These are phyloP conservation scores for Mycena chlorophos DNA, from an alignment of 768 basidiomycete genomes.

Conservation along the genomic window DNA sequence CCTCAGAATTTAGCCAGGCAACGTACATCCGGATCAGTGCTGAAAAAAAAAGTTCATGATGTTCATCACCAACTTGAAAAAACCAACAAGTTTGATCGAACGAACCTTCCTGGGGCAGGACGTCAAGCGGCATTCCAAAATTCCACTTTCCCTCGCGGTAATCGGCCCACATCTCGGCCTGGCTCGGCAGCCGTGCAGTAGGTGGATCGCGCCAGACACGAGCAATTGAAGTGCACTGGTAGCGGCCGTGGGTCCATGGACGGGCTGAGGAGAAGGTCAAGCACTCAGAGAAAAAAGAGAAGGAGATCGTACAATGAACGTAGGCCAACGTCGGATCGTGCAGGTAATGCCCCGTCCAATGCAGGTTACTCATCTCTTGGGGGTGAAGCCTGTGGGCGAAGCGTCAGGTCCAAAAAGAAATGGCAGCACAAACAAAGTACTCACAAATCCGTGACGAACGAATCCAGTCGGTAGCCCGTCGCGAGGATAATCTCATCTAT, in stretches of 20 bases:
- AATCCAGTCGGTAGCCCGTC: conserved; percentile 32
- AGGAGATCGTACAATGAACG: not conserved
- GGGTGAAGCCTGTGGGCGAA: conserved; percentile 7
- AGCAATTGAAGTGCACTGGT: not conserved
- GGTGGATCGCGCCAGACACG: not conserved
- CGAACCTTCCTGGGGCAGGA: conserved; percentile 3
- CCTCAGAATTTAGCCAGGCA: conserved; percentile 7
- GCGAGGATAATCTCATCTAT: conserved; percentile 32
- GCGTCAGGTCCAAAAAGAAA: not conserved
- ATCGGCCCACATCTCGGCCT: conserved; percentile 7
- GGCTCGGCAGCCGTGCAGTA: conserved; percentile 8
- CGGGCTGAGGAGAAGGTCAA: not conserved
- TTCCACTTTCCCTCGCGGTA: conserved; percentile 1
- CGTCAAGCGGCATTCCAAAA: not conserved
- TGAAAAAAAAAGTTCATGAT: not conserved
- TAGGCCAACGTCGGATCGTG: conserved; percentile 36
- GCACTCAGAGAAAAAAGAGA: not conserved
- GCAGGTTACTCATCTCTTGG: conserved; percentile 7
- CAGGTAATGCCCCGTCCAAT: conserved; percentile 32
- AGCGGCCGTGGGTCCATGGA: not conserved
- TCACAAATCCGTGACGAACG: conserved; percentile 26
- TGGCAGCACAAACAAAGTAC: not conserved
- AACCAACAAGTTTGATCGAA: not conserved
- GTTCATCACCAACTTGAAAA: not conserved
- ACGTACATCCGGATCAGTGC: conserved; percentile 1